Evolutionary conservation across 768 basidiomycete genomes (phyloP).

Genomic region (Termitomyces sp.): DNA sequence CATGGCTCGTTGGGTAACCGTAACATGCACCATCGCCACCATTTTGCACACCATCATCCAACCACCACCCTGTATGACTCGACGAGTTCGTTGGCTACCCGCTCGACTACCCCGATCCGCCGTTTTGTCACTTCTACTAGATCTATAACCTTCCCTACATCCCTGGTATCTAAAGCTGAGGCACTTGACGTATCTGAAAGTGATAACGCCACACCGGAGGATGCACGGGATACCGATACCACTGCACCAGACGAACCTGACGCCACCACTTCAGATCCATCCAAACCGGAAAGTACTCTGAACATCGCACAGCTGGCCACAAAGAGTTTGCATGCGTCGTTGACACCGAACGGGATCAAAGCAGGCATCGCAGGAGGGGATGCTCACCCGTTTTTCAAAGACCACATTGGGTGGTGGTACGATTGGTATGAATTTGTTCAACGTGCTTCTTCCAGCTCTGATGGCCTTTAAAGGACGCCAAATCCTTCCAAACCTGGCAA

Average conservation of each 20-base stretch:
- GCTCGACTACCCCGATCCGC: not conserved
- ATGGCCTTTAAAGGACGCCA: slow-evolving; percentile 26
- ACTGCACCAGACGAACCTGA: not conserved
- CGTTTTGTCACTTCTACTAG: slow-evolving; percentile 5
- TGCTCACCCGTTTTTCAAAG: slow-evolving; percentile 30
- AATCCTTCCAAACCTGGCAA: slow-evolving; percentile 33
- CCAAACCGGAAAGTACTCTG: not conserved
- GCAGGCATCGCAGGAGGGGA: slow-evolving; percentile 43
- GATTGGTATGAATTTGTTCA: slow-evolving; percentile 30
- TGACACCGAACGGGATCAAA: slow-evolving; percentile 39
- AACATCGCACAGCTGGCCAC: slow-evolving; percentile 5
- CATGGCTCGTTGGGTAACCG: slow-evolving; percentile 5
- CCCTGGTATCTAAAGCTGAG: not conserved
- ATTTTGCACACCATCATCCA: slow-evolving; percentile 3
- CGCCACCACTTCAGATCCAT: not conserved
- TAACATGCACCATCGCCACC: slow-evolving; percentile 8
- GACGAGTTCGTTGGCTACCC: not conserved
- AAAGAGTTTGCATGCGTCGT: slow-evolving; percentile 9
- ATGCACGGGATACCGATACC: not conserved
- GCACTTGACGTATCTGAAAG: not conserved
- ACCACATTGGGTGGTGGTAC: slow-evolving; percentile 46
- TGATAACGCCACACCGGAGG: not conserved
- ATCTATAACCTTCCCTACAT: not conserved
- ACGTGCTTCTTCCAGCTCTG: not conserved
- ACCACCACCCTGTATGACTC: not conserved